Evolutionary conservation across 805 yeast species (phyloP).

Genomic region (Suhomyces pyralidae): DNA sequence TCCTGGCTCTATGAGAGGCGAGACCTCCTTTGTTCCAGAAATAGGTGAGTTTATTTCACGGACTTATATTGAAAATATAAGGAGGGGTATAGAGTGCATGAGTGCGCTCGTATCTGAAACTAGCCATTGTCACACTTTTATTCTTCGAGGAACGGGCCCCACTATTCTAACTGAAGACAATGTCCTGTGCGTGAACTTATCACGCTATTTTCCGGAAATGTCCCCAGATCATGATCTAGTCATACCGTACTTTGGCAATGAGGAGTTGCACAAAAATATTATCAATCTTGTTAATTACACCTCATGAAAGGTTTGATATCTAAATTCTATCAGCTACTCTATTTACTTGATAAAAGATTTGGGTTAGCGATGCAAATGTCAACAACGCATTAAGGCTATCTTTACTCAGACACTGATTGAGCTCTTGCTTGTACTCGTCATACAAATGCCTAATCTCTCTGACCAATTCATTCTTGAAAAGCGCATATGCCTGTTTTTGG

Average conservation of each 20-base stretch:
- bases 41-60: slow-evolving; percentile 9
- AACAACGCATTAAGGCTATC: slow-evolving; percentile 11
- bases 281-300: background rate
- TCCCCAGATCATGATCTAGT: slow-evolving; percentile 8
- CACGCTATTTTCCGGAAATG: slow-evolving; percentile 7
- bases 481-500: slow-evolving; percentile 16
- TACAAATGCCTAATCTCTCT: slow-evolving; percentile 20
- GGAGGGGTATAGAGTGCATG: slow-evolving; percentile 4
- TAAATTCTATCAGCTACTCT: slow-evolving; percentile 11
- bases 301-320: background rate
- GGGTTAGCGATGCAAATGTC: slow-evolving; percentile 17
- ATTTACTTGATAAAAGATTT: slow-evolving; percentile 15
- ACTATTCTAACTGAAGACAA: slow-evolving; percentile 7
- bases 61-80: slow-evolving; percentile 13
- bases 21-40: slow-evolving; percentile 8
- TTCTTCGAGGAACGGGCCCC: slow-evolving; percentile 10
- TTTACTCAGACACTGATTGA: slow-evolving; percentile 5
- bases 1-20: slow-evolving; percentile 4
- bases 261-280: slow-evolving; percentile 11
- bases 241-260: slow-evolving; percentile 16
- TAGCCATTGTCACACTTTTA: slow-evolving; percentile 1
- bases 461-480: slow-evolving; percentile 15
- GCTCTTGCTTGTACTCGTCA: slow-evolving; percentile 10
- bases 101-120: background rate
- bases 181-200: slow-evolving; percentile 15